Percentiles rank a stretch among this genome's conserved stretches.
Evolutionary conservation across 176 grass and related monocot genomes (phyloP).

Genomic region (Puccinellia tenuiflora): DNA sequence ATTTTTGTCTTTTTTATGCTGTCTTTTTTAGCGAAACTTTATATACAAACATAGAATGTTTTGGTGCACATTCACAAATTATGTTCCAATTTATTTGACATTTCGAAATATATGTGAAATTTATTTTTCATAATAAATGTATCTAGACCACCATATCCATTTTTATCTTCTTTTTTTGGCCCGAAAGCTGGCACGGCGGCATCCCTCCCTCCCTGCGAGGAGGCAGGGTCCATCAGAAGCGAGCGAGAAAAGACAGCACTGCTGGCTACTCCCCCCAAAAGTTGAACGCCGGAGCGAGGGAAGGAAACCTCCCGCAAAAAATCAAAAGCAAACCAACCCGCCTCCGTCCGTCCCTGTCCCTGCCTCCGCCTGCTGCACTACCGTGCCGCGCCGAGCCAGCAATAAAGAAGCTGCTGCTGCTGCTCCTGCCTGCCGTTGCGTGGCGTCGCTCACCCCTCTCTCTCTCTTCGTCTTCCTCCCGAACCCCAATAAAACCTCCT

Average conservation of each 20-base stretch:
- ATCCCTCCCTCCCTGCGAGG: background rate
- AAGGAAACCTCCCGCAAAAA: background rate
- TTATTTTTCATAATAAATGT: too few species aligned
- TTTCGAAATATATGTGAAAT: too few species aligned
- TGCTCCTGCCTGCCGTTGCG: background rate
- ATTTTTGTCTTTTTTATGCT: too few species aligned
- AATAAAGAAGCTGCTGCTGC: conserved; percentile 24
- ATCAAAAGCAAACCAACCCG: background rate
- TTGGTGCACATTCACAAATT: too few species aligned
- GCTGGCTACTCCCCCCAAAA: background rate
- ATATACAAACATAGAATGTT: too few species aligned
- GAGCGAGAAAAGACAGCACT: conserved; percentile 2
- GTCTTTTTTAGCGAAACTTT: too few species aligned
- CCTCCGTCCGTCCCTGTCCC: background rate
- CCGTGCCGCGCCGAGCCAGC: background rate
- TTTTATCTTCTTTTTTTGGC: too few species aligned
- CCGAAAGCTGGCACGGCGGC: background rate
- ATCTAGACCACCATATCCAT: too few species aligned
- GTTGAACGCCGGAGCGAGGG: conserved; percentile 2
- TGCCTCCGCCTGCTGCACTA: background rate
- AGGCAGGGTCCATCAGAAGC: background rate
- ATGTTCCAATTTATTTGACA: too few species aligned
- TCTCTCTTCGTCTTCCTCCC: conserved; percentile 20
- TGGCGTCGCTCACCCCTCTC: background rate
- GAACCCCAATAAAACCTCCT: conserved; percentile 40